phyloP scores from a whole-genome alignment of 148 eudicot genomes.

The Nepenthes gracilis region DNA sequence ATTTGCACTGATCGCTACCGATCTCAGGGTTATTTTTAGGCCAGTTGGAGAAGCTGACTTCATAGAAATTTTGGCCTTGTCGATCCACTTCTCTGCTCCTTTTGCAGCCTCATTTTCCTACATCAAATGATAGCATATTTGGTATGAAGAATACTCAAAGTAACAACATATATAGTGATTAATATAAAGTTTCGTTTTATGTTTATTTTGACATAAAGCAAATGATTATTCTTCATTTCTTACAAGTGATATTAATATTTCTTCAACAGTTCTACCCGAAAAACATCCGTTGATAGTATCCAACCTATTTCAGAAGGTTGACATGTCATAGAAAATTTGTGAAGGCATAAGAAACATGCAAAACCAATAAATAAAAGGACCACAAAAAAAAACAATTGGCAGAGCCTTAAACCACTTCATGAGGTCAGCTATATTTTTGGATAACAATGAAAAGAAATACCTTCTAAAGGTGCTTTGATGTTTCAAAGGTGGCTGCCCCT shows the following conservation, averaged over 20 bases:
- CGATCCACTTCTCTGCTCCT: slow-evolving; percentile 14
- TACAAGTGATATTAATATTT: slow-evolving; percentile 19
- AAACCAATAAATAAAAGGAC: neutral
- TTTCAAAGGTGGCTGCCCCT: neutral
- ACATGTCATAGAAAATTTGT: neutral
- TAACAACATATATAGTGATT: neutral
- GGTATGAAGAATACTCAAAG: neutral
- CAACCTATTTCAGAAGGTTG: slow-evolving; percentile 4
- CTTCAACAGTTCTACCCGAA: slow-evolving; percentile 22
- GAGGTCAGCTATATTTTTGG: neutral
- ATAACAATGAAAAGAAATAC: neutral
- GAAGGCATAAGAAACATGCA: neutral
- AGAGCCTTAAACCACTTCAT: neutral
- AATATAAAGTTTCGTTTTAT: neutral
- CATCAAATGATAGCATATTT: neutral
- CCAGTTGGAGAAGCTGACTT: slow-evolving; percentile 23
- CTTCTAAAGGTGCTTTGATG: neutral
- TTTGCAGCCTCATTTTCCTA: slow-evolving; percentile 12
- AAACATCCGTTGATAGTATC: slow-evolving; percentile 17
- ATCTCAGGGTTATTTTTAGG: slow-evolving; percentile 14
- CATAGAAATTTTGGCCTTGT: slow-evolving; percentile 15
- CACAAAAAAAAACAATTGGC: neutral
- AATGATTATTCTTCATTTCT: neutral
- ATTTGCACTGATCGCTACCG: slow-evolving; percentile 8
- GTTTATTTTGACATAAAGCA: neutral